These are phyloP conservation scores for Lactarius indigo DNA, from an alignment of 768 basidiomycete genomes.

Conservation along the genomic window DNA sequence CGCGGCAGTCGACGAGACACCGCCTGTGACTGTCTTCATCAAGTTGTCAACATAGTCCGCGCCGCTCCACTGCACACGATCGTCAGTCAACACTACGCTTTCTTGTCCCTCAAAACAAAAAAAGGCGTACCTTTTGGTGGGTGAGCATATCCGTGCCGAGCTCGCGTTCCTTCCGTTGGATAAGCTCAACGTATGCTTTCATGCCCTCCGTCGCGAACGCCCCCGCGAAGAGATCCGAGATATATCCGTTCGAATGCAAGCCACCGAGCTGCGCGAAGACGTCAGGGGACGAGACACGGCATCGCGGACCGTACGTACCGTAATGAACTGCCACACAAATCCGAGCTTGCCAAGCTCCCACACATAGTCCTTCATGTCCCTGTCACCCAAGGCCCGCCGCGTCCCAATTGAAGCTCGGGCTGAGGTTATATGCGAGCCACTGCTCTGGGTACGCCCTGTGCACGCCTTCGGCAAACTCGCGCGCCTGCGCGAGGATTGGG, in stretches of 20 bases:
- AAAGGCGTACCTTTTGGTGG: slow-evolving; percentile 77
- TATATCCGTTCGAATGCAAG: slow-evolving; percentile 95
- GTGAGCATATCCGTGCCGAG: slow-evolving; percentile 95
- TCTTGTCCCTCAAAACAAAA: background rate
- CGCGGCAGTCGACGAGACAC: slow-evolving; percentile 96
- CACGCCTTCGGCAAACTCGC: slow-evolving; percentile 88
- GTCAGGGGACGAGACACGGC: background rate
- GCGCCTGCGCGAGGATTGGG: slow-evolving; percentile 88
- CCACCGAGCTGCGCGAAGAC: slow-evolving; percentile 73
- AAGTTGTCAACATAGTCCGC: slow-evolving; percentile 90
- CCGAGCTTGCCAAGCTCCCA: slow-evolving; percentile 95
- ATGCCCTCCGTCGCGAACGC: slow-evolving; percentile 92
- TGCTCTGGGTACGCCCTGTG: slow-evolving; percentile 79
- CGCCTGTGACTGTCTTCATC: slow-evolving; percentile 95
- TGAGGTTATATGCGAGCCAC: slow-evolving; percentile 96
- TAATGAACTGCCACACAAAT: slow-evolving; percentile 99
- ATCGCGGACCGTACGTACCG: slow-evolving; percentile 49
- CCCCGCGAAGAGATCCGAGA: slow-evolving; percentile 87
- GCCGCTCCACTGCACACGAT: slow-evolving; percentile 75
- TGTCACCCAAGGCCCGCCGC: slow-evolving; percentile 87
- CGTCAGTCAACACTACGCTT: slow-evolving; percentile 7
- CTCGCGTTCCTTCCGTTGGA: slow-evolving; percentile 91
- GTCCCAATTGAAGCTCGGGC: slow-evolving; percentile 92
- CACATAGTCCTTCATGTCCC: slow-evolving; percentile 84
- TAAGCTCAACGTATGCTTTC: slow-evolving; percentile 96